Evolutionary conservation across 1,139 yeast genomes (phyloP), one percentile per base, ranked within the genome.

Genomic region (Hansenula lynferdii): DNA sequence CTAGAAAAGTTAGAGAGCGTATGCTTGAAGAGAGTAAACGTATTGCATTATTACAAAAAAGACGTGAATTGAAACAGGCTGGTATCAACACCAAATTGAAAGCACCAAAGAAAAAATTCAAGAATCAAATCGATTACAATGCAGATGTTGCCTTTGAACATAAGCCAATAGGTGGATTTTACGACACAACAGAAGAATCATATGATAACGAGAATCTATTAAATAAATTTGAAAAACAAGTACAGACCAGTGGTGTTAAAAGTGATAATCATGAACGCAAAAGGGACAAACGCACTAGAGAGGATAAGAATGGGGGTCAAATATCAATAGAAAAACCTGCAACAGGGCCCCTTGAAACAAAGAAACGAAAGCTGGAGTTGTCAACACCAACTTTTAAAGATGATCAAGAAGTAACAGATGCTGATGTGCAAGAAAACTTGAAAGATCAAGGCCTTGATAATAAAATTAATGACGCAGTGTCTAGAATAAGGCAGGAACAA

Each of bases 51-150:
- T 58, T 90, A 14, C 96, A 89, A 51, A 85, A 83, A 51, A 69
- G 96, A 45, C 67, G 97, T 45, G 97, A 89, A 50, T 65, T 89
- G 54, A 85, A 86, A 54, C 85, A 84, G 33, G 94, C 95, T 0
- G 97, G 97, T 2, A 74, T 86, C 19, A 79, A 75, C 35, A 70
- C 79, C 1, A 70, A 71, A 24, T 45, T 62, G 9, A 57, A 49
- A 41, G 58, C 58, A 5, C 54, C 58, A 14, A 72, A 69, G 46
- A 75, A 67, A 50, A 78, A 75, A 52, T 76, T 74, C 51, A 70
- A 73, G 34, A 72, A 75, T 28, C 83, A 81, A 50, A 77, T 85
- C 56, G 96, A 90, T 57, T 87, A 86, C 57, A 85, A 81, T 56
- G 83, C 77, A 2, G 96, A 85, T 51, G 77, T 90, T 14, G 87